Evolutionary conservation across 1,284 basidiomycete genomes (phyloP).

Genomic region (Cutaneotrichosporon arboriforme): DNA sequence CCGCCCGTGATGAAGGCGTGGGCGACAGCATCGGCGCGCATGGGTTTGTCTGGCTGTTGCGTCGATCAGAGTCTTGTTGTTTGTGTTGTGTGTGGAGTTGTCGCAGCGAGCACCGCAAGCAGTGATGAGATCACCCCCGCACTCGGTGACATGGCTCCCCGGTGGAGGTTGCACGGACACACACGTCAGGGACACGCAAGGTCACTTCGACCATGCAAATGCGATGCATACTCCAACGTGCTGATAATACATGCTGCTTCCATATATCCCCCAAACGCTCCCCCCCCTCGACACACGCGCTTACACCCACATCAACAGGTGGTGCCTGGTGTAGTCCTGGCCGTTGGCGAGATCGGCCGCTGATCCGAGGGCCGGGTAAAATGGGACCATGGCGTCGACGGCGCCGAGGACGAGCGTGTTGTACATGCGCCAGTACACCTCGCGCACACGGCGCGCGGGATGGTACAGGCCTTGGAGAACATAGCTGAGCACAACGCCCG

Average conservation of each 20-base stretch:
- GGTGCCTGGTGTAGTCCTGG: slow-evolving; percentile 79
- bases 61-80: too few relatives aligned
- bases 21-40: too few relatives aligned
- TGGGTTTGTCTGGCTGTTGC: too few relatives aligned
- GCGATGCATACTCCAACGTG: slow-evolving; percentile 1
- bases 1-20: too few relatives aligned
- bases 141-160: too few relatives aligned
- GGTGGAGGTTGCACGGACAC: too few relatives aligned
- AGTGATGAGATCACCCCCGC: too few relatives aligned
- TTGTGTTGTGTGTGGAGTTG: too few relatives aligned
- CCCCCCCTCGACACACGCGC: background rate
- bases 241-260: slow-evolving; percentile 2
- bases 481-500: slow-evolving; percentile 73
- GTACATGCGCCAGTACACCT: slow-evolving; percentile 91
- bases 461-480: slow-evolving; percentile 90
- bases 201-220: background rate
- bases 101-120: too few relatives aligned
- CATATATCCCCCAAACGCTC: background rate
- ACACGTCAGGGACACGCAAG: background rate
- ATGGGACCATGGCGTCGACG: slow-evolving; percentile 82
- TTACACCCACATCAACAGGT: slow-evolving; percentile 57
- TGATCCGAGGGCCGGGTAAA: slow-evolving; percentile 85
- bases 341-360: slow-evolving; percentile 68
- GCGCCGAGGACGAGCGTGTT: slow-evolving; percentile 81
- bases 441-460: slow-evolving; percentile 91